Conservation (phyloP, 768 basidiomycete genomes). For the Pleurotus giganteus region DNA sequence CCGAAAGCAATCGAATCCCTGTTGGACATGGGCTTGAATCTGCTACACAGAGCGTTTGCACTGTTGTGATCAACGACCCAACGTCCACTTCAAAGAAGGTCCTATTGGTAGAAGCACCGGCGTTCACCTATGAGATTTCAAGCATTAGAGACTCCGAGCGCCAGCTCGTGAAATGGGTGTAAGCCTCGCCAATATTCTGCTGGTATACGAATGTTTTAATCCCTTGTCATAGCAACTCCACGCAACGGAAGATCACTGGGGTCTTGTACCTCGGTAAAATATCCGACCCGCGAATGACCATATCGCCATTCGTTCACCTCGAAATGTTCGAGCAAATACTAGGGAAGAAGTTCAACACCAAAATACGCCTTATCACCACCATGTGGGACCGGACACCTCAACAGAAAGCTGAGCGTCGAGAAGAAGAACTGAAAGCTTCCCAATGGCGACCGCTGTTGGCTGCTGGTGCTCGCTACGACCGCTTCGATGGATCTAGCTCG, state of each 20-base stretch:
- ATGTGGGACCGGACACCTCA: slow-evolving; percentile 39
- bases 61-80: neutral
- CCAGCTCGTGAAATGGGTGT: neutral
- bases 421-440: slow-evolving; percentile 30
- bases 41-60: neutral
- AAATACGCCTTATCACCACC: slow-evolving; percentile 43
- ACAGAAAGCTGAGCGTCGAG: slow-evolving; percentile 32
- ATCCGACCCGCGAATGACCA: slow-evolving; percentile 26
- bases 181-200: neutral
- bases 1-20: neutral
- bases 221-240: slow-evolving; percentile 17
- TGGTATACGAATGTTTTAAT: neutral
- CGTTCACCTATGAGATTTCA: slow-evolving; percentile 3
- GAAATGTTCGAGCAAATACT: slow-evolving; percentile 12
- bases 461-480: slow-evolving; percentile 33
- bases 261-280: slow-evolving; percentile 42
- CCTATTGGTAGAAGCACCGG: neutral
- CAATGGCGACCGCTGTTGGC: slow-evolving; percentile 45
- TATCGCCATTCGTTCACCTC: slow-evolving; percentile 11
- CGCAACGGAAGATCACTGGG: slow-evolving; percentile 19
- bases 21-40: slow-evolving; percentile 10
- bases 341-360: slow-evolving; percentile 36
- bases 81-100: neutral
- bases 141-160: slow-evolving; percentile 3
- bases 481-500: slow-evolving; percentile 30